Evolutionary conservation across 2,329 filamentous ascomycete genomes (phyloP), one percentile per base, ranked within the genome.

Genomic region (Cladophialophora immunda): DNA sequence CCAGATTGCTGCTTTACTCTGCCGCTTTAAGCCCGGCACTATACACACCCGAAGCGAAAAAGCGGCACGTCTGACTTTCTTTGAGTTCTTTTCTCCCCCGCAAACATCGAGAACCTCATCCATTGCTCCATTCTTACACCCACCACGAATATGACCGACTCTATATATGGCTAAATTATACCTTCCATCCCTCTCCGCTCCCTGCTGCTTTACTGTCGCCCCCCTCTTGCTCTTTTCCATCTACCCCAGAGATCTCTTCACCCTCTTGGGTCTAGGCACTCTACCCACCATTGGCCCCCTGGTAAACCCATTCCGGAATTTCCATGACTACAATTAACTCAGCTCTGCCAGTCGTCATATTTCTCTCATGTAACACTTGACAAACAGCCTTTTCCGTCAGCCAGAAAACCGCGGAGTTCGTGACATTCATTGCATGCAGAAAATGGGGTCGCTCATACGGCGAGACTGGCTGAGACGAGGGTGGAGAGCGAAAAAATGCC

Each of bases 341-440:
- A 32, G 57, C 9, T 25, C 36, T 22, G 30, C 68, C 68, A 69
- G 61, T 69, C 68, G 54, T 27, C 54, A 45, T 32, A 67, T 69
- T 69, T 69, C 68, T 69, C 65, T 69, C 62, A 52, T 62, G 65
- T 69, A 69, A 69, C 15, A 34, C 32, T 59, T 19, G 22, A 58
- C 45, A 41, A 5, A 22, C 19, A 34, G 13, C 34, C 8, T 52
- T 32, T 8, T 27, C 38, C n/a, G 27, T 58, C 17, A n/a, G 13
- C 47, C 19, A 22, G 7, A 32, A 27, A 19, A 54, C 8, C 5
- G 36, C 58, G 8, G 4, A 38, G 6, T 47, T 25, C 13, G 17
- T 50, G 45, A 50, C 45, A 4, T 25, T 50, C 45, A 4, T 25
- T 50, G 45, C 45, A 50, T 50, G 45, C 45, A 25, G 45, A 11